These are phyloP conservation scores for Pyronema omphalodes DNA, from an alignment of 495 filamentous ascomycete genomes.

Conservation along the genomic window DNA sequence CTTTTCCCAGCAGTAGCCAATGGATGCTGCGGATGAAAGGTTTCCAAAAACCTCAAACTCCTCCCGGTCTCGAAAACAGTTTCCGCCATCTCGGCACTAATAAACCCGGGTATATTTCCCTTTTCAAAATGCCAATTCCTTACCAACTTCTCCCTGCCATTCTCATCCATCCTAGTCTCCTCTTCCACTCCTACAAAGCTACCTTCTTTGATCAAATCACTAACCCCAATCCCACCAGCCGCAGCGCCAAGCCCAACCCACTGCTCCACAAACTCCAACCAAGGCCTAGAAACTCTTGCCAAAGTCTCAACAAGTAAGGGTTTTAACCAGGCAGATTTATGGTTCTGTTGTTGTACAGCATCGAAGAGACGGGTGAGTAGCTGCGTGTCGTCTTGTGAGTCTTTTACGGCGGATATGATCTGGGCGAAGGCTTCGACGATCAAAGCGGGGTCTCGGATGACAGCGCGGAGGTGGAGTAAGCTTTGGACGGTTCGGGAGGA, in stretches of 20 bases:
- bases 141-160: conserved; percentile 32
- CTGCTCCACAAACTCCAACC: conserved; percentile 49
- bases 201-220: conserved; percentile 52
- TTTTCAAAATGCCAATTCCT: conserved; percentile 30
- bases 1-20: conserved; percentile 34
- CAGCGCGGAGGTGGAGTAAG: conserved; percentile 47
- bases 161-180: conserved; percentile 36
- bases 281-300: conserved; percentile 44
- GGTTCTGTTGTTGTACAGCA: conserved; percentile 42
- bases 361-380: conserved; percentile 50
- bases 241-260: conserved; percentile 54
- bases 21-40: conserved; percentile 60
- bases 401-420: conserved; percentile 38
- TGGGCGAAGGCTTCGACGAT: conserved; percentile 43
- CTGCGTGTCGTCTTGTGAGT: conserved; percentile 42
- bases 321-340: conserved; percentile 41
- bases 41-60: conserved; percentile 54
- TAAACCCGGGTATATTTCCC: conserved; percentile 45
- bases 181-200: conserved; percentile 46
- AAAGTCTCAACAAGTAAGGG: conserved; percentile 49
- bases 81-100: conserved; percentile 43
- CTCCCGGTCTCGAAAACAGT: conserved; percentile 59
- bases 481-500: conserved; percentile 29
- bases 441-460: conserved; percentile 44
- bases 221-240: conserved; percentile 32